Evolutionary conservation across 2,329 filamentous ascomycete species (phyloP), one percentile per base, ranked within the genome.

Genomic region (Colletotrichum musae): DNA sequence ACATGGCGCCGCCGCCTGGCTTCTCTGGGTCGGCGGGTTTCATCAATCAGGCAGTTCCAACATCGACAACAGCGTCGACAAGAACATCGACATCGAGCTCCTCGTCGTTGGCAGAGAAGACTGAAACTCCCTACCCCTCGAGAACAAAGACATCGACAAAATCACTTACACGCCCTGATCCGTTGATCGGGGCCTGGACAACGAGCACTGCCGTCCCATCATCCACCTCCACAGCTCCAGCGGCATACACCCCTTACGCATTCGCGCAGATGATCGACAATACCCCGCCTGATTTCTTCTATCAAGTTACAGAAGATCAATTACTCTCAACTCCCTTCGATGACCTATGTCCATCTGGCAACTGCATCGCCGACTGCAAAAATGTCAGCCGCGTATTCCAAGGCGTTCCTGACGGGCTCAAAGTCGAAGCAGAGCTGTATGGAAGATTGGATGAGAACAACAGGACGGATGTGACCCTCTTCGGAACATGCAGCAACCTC

Each of bases 401-500:
- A 21, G 28, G 12, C 12, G 51, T 53, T 1, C 51, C 51, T 6
- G 24, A 28, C 18, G 51, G 28, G 5, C 15, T 53, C 51, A 53
- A 28, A 6, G 51, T 36, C 12, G 51, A 53, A 18, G 12, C 28
- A 16, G 18, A 21, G 15, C 10, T 26, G 51, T 53, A 53, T 12
- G 51, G 51, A 16, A 12, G 28, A 21, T 21, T 43, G 4, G 41
- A 43, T 12, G 12, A 9, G 16, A 13, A 43, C 41, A 43, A 36
- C 10, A 53, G 28, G 21, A 6, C 18, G 21, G 18, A 53, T 21
- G 28, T 53, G 15, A 53, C 51, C 6, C 51, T 53, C 18, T 53
- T 53, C 12, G 51, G 24, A 28, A 28, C 28, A 15, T 53, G 51
- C 16, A 53, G 51, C 24, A 53, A 53, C 28, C 51, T 53, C 6